Evolutionary conservation across 2,329 filamentous ascomycete genomes (phyloP), one percentile per base, ranked within the genome.

Genomic region (Didymosphaeria variabile): DNA sequence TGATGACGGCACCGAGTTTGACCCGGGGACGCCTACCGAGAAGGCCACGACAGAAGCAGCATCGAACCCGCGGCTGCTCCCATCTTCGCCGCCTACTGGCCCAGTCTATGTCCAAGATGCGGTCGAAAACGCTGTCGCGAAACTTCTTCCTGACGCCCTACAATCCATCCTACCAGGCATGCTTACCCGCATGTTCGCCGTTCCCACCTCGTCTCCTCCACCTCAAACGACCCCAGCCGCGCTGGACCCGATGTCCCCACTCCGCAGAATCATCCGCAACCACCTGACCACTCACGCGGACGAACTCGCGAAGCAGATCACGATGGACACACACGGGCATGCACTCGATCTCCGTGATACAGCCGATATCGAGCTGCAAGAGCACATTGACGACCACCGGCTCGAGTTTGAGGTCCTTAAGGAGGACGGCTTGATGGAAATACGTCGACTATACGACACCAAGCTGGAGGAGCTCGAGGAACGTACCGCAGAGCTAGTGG

Each of bases 301-400:
- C 2, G n/a, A 23, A 3, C 29, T 53, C 34, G 50, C 32, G 3
- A 12, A 53, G 32, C 32, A 53, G 34, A 31, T 53, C 19, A 38
- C 32, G 21, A 15, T 8, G 23, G 46, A 49, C 26, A 32, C 23
- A 3, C 23, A 29, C 46, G 32, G 13, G 21, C 50, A 53, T 10
- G 50, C 50, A 13, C 21, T 31, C n/a, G 50, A 38, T 1, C 29
- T 40, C 31, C 50, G 50, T 32, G 21, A 53, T 17, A 38, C 31
- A 6, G 36, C 36, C 13, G 50, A 53, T 21, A 13, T 21, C 31
- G 50, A 23, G 17, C 50, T 53, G 7, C 29, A 53, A 38, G 50
- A 53, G 50, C 50, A 38, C 4, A 31, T 53, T 6, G 50, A 53
- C 2, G 50, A 53, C 9, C 50, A 53, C 6, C 50, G 50, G 3